Base-by-base conservation (phyloP, 208 protist species). In the Trypanosoma melophagium region DNA sequence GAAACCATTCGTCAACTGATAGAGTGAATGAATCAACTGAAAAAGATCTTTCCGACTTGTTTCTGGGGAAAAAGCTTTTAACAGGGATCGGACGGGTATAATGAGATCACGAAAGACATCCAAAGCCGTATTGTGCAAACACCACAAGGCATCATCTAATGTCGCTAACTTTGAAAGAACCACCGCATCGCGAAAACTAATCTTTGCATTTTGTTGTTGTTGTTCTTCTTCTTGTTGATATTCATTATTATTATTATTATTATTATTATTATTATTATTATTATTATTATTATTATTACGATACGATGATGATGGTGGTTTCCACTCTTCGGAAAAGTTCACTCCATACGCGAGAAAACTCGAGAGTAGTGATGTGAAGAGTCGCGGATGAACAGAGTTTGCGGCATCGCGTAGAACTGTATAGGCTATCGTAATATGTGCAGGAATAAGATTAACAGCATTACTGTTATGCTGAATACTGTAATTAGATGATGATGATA, bases 341-440 rank as follows among this genome's bases (percentile, higher is more conserved):
- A 89, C 66, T 41, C 83, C 83, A 56, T 79, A 65, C 0, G 67
- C 71, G 22, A 89, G 19, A 21, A 85, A 71, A 2, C 41, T 54
- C 3, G 58, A 54, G 7, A 89, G 60, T 3, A 80, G 40, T 2
- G 72, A 77, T 24, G 60, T 67, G 49, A 79, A 89, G 3, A 85
- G 16, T 9, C 68, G 45, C 0, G 64, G 49, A 35, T 80, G 66
- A 14, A 69, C 71, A 17, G 3, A 54, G 5, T 25, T 35, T 7
- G 62, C 74, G 1, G 69, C 35, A n/a, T 66, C 41, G 35, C 62
- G 57, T 21, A 84, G 66, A 35, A 83, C 74, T 2, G 45, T 21
- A 31, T 57, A 56, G 8, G 71, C 76, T 41, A 77, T 74, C 14
- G 69, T 62, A 1, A 35, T 35, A 35, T 35, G 28, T 35, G 28